A percentile compares a stretch with the other conserved stretches of the same genome.
Conservation (phyloP, 345 rosid species). For the Kandelia obovata region DNA sequence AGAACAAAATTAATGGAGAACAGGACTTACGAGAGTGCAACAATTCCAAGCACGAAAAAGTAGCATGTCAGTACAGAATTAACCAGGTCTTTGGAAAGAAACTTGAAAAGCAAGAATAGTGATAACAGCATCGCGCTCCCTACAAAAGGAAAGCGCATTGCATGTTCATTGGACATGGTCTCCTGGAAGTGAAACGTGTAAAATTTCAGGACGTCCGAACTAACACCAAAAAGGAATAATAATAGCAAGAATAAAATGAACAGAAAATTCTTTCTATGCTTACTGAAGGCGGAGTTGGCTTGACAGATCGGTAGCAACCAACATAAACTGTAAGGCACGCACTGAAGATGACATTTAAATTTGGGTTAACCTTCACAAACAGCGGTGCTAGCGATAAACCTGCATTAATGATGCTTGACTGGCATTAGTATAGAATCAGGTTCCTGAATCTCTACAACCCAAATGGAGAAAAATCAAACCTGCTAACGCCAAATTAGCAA, state of each 20-base stretch:
- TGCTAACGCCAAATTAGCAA: conserved; percentile 78
- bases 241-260: neutral
- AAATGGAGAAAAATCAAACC: conserved; percentile 32
- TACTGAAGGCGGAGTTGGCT: conserved; percentile 87
- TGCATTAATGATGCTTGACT: conserved; percentile 27
- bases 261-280: conserved; percentile 15
- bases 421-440: neutral
- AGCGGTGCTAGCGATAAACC: conserved; percentile 94
- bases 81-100: conserved; percentile 91
- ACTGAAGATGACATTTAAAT: conserved; percentile 81
- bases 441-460: neutral
- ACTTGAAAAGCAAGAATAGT: conserved; percentile 90
- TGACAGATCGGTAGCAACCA: conserved; percentile 97
- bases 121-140: conserved; percentile 98
- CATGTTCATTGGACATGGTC: conserved; percentile 96
- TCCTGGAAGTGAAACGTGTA: conserved; percentile 50
- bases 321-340: conserved; percentile 92
- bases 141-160: conserved; percentile 97
- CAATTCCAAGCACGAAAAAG: conserved; percentile 87
- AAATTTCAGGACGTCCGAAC: conserved; percentile 11
- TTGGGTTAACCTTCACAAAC: conserved; percentile 78
- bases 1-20: conserved; percentile 10
- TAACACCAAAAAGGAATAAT: neutral
- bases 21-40: conserved; percentile 91
- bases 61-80: conserved; percentile 90